phyloP scores from a whole-genome alignment of 169 alveolate genomes.

The Plasmodium blacklocki region DNA sequence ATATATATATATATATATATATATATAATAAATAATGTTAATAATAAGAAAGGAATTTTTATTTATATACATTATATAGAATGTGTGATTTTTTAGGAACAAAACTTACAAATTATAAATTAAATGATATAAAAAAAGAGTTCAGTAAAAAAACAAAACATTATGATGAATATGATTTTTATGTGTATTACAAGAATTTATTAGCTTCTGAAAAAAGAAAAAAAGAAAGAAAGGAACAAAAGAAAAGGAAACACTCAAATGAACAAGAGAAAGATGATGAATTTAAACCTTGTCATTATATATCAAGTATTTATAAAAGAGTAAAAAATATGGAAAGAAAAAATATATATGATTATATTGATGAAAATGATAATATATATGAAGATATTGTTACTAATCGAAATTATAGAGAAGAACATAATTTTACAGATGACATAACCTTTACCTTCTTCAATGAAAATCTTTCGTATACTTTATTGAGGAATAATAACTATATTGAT shows the following conservation, averaged over 20 bases:
- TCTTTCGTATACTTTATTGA: constrained; percentile 37
- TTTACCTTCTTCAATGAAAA: constrained; percentile 73
- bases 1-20: too few relatives aligned
- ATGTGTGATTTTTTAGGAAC: constrained; percentile 70
- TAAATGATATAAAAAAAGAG: constrained; percentile 47
- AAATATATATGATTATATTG: constrained; percentile 64
- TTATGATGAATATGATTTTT: constrained; percentile 69
- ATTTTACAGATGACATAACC: constrained; percentile 42
- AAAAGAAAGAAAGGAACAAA: constrained; percentile 18
- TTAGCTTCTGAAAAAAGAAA: constrained; percentile 41
- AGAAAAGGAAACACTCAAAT: not conserved
- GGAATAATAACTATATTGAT: constrained; percentile 61
- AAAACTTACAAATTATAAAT: constrained; percentile 27
- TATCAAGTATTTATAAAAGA: constrained; percentile 67
- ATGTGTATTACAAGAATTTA: constrained; percentile 66
- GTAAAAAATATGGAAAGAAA: constrained; percentile 21
- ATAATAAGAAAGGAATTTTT: too few relatives aligned
- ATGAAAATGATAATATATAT: constrained; percentile 72
- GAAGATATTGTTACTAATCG: constrained; percentile 55
- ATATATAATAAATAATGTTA: too few relatives aligned
- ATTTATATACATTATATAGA: not conserved
- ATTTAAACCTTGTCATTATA: constrained; percentile 60
- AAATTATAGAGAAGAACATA: constrained; percentile 1
- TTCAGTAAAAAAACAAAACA: constrained; percentile 35
- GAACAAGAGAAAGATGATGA: constrained; percentile 15